Evolutionary conservation across 805 yeast genomes (phyloP), one percentile per base, ranked within the genome.

Genomic region (Kodamaea laetipori): DNA sequence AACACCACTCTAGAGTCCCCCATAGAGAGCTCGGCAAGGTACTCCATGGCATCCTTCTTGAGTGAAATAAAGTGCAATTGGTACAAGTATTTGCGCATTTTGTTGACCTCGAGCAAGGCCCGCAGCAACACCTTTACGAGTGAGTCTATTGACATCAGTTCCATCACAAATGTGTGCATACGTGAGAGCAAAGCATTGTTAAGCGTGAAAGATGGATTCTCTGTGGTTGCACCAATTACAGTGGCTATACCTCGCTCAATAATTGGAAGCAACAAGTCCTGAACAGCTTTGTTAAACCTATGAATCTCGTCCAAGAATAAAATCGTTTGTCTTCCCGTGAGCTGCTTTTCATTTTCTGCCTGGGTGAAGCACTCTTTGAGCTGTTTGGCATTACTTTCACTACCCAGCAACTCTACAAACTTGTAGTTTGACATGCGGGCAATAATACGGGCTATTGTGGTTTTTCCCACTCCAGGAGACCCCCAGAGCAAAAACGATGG

Each of bases 1-100:
- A 94, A 66, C 0, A 95, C 94, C 16, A 82, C 77, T 40, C 99
- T 70, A 0, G 96, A 89, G 60, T 94, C 98, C 1, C 99, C 99
- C 51, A 84, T 82, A 0, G 95, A 77, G 6, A 90, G 65, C 35
- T 78, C 80, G 3, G 88, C 84, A 4, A 92, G 67, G 57, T 87
- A 83, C 30, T 80, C 81, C 30, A 85, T 65, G 0, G 86, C 78
- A 3, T 76, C 82, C 37, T 74, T 73, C 6, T 73, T 62, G 27
- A 90, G 60, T 13, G 76, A 73, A 25, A 85, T 61, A 7, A 77
- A 69, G 13, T 78, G 77, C 32, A 73, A 66, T 2, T 74, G 61
- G 51, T 74, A 65, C 1, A 84, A 61, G n/a, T 73, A 50, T 46
- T 76, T 78, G 45, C 95, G 66, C 11, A 80, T 71, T 54, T 74